Evolutionary conservation across 495 filamentous ascomycete species (phyloP).

Genomic region (Melanomma pulvis-pyrius): DNA sequence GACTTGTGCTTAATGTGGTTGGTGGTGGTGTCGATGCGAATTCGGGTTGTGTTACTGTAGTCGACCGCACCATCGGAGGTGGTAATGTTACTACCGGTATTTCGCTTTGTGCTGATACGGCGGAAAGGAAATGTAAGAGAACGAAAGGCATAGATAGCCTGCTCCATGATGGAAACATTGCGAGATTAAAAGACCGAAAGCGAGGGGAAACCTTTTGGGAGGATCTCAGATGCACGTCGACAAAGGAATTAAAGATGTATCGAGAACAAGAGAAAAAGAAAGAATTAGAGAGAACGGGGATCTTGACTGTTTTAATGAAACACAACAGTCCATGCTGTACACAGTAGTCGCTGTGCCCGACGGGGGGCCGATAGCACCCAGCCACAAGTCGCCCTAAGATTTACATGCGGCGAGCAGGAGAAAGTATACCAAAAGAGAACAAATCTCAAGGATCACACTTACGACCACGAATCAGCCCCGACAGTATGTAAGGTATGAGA

Average conservation of each 20-base stretch:
- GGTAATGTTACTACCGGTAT: neutral
- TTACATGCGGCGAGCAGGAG: neutral
- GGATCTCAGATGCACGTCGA: neutral
- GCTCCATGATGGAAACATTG: neutral
- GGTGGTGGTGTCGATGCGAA: neutral
- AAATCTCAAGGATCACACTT: neutral
- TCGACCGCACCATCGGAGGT: neutral
- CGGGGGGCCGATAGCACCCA: neutral
- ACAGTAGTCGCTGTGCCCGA: neutral
- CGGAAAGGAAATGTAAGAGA: neutral
- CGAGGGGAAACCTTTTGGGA: too few relatives aligned
- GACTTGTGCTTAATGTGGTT: constrained; percentile 1
- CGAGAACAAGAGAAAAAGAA: neutral
- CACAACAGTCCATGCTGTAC: neutral
- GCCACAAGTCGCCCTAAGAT: neutral
- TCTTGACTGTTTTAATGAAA: neutral
- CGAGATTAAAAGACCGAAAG: neutral
- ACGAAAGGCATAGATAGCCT: neutral
- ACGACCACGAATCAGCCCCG: neutral
- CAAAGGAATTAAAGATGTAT: neutral
- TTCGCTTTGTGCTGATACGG: neutral
- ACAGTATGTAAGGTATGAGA: neutral
- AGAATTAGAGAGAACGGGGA: neutral
- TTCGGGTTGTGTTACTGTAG: too few relatives aligned
- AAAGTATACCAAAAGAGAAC: neutral